These are phyloP conservation scores for Takashimella tepidaria DNA, from an alignment of 1,284 basidiomycete genomes.

Conservation along the genomic window DNA sequence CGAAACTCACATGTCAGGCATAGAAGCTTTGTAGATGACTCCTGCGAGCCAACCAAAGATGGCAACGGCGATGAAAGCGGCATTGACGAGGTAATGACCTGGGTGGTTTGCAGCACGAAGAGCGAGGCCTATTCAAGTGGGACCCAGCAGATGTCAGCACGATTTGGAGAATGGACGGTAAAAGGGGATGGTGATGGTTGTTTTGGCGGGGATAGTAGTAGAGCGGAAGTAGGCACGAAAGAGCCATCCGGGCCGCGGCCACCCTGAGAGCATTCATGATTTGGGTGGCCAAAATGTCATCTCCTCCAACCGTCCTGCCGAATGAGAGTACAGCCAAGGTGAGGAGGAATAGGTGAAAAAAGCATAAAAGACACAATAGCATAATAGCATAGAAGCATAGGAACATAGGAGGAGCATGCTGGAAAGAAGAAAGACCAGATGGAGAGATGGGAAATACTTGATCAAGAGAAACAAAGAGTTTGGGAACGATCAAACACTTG, in stretches of 20 bases:
- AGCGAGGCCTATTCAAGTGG: slow-evolving; percentile 24
- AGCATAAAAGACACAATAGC: too few species aligned
- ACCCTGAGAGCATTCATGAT: too few species aligned
- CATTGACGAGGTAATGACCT: slow-evolving; percentile 33
- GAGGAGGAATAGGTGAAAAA: too few species aligned
- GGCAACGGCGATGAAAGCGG: slow-evolving; percentile 25
- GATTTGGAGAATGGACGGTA: too few species aligned
- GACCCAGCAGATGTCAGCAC: slow-evolving; percentile 3
- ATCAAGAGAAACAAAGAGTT: neutral
- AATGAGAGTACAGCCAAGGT: too few species aligned
- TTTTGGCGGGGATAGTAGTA: neutral
- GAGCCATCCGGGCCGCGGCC: too few species aligned
- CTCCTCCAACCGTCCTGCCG: too few species aligned
- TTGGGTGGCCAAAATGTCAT: too few species aligned
- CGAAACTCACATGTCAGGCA: slow-evolving; percentile 33
- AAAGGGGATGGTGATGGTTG: too few species aligned
- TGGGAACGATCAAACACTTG: neutral
- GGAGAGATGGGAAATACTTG: too few species aligned
- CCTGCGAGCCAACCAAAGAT: slow-evolving; percentile 39
- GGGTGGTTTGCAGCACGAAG: slow-evolving; percentile 37
- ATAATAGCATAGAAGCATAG: neutral
- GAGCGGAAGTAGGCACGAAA: neutral
- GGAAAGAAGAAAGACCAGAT: too few species aligned
- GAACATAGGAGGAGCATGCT: too few species aligned
- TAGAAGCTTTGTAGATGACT: slow-evolving; percentile 33